Evolutionary conservation across 2,329 filamentous ascomycete genomes (phyloP), one percentile per base, ranked within the genome.

Genomic region (Chrysosporium keratinophilum): DNA sequence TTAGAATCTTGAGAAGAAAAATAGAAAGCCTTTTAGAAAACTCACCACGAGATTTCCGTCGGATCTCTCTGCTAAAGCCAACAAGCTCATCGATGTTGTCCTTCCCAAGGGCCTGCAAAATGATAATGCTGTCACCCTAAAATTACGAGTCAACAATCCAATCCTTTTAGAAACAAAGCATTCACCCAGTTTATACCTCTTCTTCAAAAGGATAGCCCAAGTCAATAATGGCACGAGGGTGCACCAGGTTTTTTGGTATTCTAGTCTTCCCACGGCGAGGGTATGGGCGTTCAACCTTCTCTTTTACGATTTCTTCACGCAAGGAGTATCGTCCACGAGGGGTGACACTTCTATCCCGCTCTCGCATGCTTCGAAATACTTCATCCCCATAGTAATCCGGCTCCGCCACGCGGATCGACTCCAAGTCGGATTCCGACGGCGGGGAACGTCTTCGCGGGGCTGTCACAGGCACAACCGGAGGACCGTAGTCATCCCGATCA

Each of bases 31-130:
- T 46, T 40, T 19, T 31, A 12, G n/a, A 2, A 19, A 10, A 14
- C 42, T 52, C 19, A 46, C 33, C 34, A 23, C 42, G 44, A 31
- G 33, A 28, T 15, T 17, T 40, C 23, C 63, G 64, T 55, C 62
- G 65, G 53, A 70, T 65, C 33, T 85, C 82, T 63, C 89, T 86
- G 68, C 88, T 94, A 11, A 56, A 42, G 20, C 12, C 82, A 62
- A 96, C 85, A 43, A 96, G 77, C 63, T 94, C 86, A 61, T 96
- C 89, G 58, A 96, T 96, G 62, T 95, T 88, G 15, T 91, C 82
- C 62, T 94, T 90, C 14, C 88, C 87, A 4, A 97, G 77, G 9
- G 91, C 90, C 64, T 87, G 85, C 61, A 86, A 82, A 34, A 97
- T 82, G 50, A 95, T 80, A 61, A 93, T 82, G 19, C 85, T 85